Conservation (phyloP, 768 basidiomycete genomes). For the Ramaria rubella region DNA sequence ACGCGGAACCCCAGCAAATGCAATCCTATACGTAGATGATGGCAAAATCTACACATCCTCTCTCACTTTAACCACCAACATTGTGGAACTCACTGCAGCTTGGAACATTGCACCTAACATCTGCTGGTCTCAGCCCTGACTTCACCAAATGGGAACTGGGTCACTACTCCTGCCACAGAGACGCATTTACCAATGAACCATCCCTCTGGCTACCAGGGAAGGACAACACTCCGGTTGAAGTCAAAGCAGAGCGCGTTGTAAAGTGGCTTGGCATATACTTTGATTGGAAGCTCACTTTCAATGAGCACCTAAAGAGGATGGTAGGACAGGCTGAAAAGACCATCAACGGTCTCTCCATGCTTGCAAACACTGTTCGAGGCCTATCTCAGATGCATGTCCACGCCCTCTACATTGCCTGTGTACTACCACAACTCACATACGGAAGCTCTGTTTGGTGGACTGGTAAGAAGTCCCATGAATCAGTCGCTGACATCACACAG, state of each 20-base stretch:
- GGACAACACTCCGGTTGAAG: no score
- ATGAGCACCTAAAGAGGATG: constrained; percentile 23
- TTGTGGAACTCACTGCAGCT: background rate
- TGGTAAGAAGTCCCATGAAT: constrained; percentile 19
- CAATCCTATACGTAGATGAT: constrained; percentile 10
- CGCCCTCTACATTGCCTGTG: constrained; percentile 26
- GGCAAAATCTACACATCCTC: constrained; percentile 11
- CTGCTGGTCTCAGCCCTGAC: constrained; percentile 6
- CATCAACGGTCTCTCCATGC: constrained; percentile 26
- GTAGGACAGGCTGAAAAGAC: constrained; percentile 20
- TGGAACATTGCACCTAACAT: background rate
- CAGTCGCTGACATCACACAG: constrained; percentile 24
- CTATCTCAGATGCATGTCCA: no score
- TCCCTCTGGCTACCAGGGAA: no score
- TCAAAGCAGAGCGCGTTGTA: no score
- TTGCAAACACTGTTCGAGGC: constrained; percentile 28
- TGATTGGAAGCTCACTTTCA: constrained; percentile 32
- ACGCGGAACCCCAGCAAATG: no score
- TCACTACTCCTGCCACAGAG: constrained; percentile 6
- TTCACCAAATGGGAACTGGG: no score
- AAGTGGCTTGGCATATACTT: constrained; percentile 19
- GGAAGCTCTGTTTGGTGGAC: constrained; percentile 30
- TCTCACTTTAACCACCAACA: constrained; percentile 7
- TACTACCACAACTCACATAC: constrained; percentile 30
- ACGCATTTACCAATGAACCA: background rate